Conservation (phyloP, 2,329 filamentous ascomycete species). For the Annulohypoxylon truncatum region DNA sequence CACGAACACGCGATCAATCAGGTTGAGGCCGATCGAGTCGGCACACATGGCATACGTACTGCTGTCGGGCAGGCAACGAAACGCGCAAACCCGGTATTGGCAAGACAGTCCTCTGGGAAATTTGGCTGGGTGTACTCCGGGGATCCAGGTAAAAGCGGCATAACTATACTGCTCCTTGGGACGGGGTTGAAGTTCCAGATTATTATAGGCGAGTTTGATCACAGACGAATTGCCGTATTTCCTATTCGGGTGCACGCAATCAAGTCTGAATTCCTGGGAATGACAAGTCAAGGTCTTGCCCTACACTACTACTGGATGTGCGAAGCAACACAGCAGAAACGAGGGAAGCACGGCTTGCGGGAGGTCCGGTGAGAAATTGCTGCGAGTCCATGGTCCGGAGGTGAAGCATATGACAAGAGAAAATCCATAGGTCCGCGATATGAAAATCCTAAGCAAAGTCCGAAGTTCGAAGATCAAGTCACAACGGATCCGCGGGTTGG, state of each 20-base stretch:
- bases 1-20: constrained; percentile 26
- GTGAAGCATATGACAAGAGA: constrained; percentile 29
- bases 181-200: constrained; percentile 6
- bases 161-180: constrained; percentile 15
- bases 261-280: constrained; percentile 20
- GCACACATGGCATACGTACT: constrained; percentile 37
- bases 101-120: constrained; percentile 18
- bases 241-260: constrained; percentile 20
- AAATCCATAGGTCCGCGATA: constrained; percentile 34
- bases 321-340: constrained; percentile 42
- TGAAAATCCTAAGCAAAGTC: constrained; percentile 30
- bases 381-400: constrained; percentile 13
- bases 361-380: constrained; percentile 15
- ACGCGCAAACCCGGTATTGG: constrained; percentile 12
- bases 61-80: constrained; percentile 27
- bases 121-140: constrained; percentile 11
- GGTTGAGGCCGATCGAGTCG: constrained; percentile 24
- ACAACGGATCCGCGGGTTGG: constrained; percentile 20
- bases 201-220: constrained; percentile 10
- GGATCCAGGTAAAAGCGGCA: constrained; percentile 22
- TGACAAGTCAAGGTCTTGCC: constrained; percentile 30
- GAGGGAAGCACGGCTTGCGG: constrained; percentile 32
- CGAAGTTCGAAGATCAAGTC: constrained; percentile 34
- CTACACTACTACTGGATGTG: constrained; percentile 39
- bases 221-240: constrained; percentile 24